These are phyloP conservation scores for Pseudofabraea citricarpa DNA, from an alignment of 2,329 filamentous ascomycete genomes.

Conservation along the genomic window DNA sequence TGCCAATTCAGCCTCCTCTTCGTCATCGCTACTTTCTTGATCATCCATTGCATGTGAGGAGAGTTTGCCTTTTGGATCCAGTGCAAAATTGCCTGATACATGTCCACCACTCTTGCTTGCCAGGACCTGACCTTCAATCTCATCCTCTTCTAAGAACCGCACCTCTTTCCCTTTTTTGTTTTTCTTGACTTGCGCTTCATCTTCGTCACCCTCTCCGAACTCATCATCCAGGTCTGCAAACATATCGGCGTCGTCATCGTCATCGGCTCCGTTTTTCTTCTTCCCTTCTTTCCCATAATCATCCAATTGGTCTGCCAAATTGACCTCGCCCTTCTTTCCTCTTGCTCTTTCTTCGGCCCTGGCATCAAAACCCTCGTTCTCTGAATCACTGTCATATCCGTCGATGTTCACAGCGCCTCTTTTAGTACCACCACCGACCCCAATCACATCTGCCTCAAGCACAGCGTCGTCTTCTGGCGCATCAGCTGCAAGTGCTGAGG, in stretches of 20 bases:
- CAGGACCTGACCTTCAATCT: conserved; percentile 76
- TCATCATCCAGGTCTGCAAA: conserved; percentile 69
- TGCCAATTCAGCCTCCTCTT: conserved; percentile 70
- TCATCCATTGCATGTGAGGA: conserved; percentile 30
- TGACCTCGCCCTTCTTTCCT: conserved; percentile 36
- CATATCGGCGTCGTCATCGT: conserved; percentile 75
- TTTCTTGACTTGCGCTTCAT: conserved; percentile 42
- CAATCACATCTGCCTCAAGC: conserved; percentile 90
- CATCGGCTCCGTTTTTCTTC: conserved; percentile 35
- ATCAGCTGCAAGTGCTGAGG: conserved; percentile 83
- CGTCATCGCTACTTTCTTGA: conserved; percentile 51
- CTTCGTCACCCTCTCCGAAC: conserved; percentile 46
- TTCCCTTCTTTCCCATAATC: conserved; percentile 39
- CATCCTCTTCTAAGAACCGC: conserved; percentile 49
- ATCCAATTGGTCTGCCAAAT: conserved; percentile 48
- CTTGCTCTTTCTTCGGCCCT: conserved; percentile 58
- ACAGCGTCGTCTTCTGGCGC: conserved; percentile 70
- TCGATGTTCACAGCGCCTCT: conserved; percentile 94
- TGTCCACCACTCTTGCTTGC: conserved; percentile 70
- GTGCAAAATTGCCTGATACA: conserved; percentile 53
- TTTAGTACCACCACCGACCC: conserved; percentile 67
- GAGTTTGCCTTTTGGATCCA: conserved; percentile 48
- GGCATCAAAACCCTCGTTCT: conserved; percentile 81
- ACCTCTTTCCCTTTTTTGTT: conserved; percentile 61
- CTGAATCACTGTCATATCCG: conserved; percentile 92